Evolutionary conservation across 2,329 filamentous ascomycete genomes (phyloP), one percentile per base, ranked within the genome.

Genomic region (Pestalotiopsis sp.): DNA sequence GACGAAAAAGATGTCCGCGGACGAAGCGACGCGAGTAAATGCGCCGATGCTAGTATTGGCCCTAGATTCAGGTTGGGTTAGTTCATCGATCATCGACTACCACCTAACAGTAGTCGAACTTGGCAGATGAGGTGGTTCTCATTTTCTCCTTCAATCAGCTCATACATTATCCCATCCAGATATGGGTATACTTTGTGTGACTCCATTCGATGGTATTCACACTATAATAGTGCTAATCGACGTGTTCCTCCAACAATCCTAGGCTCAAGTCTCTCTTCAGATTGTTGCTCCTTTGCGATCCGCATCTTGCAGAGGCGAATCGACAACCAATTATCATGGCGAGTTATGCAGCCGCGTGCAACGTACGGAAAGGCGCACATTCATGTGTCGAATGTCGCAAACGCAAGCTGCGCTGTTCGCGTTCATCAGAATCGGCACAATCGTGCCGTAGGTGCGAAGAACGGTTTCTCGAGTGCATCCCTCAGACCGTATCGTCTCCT

Each of bases 1-100:
- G 57, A 27, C 57, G 57, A 59, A 59, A 23, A 59, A 59, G 20
- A 59, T 59, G 57, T 59, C 57, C 57, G 57, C 25, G 57, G 57
- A 59, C 57, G 57, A 59, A 59, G n/a, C 27, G 3, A 59, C 27
- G 25, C 25, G 57, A 59, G 57, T 59, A 27, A 36, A 59, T 52
- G 3, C 17, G 45, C n/a, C n/a, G 45, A 52, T 52, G 20, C 45
- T 52, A 52, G 45, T 52, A 6, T 23, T 9, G 17, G 17, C n/a
- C 3, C 45, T 52, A 52, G 41, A 14, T n/a, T 49, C 41, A 49
- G 45, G 17, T n/a, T n/a, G 2, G 9, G n/a, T 2, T 36, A 36
- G 45, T 52, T 9, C 45, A 52, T 9, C 5, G 9, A 52, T n/a
- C 20, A 25, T 25, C 25, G 25, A 25, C 25, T 25, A 25, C 27